These are phyloP conservation scores for Leucoagaricus sp. DNA, from an alignment of 1,284 basidiomycete genomes.

Conservation along the genomic window DNA sequence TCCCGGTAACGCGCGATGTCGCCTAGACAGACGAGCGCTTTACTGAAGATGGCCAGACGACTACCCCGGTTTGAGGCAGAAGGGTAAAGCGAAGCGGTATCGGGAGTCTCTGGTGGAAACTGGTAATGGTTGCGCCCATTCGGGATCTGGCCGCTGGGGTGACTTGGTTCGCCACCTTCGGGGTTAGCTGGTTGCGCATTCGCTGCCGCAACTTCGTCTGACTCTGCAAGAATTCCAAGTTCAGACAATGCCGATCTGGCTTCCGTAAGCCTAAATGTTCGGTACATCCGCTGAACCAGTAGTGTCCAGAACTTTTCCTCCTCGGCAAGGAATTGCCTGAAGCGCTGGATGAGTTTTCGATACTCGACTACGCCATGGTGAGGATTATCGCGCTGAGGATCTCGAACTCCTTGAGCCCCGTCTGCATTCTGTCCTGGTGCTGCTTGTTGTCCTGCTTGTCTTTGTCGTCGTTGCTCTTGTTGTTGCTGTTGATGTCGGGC, in stretches of 20 bases:
- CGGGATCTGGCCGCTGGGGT: conserved; percentile 16
- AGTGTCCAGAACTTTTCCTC: conserved; percentile 90
- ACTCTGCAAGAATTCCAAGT: conserved; percentile 51
- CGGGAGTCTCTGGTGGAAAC: conserved; percentile 39
- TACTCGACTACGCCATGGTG: conserved; percentile 66
- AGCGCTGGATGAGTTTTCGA: conserved; percentile 84
- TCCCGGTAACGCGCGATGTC: conserved; percentile 95
- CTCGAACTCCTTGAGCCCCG: too few species aligned
- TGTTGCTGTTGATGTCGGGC: conserved; percentile 44
- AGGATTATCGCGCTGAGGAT: conserved; percentile 1
- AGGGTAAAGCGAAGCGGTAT: conserved; percentile 29
- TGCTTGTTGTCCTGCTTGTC: conserved; percentile 20
- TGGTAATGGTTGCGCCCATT: conserved; percentile 44
- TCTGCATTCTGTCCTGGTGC: conserved; percentile 20
- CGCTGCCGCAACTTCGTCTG: conserved; percentile 31
- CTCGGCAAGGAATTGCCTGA: conserved; percentile 81
- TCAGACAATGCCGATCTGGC: conserved; percentile 54
- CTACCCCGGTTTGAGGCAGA: conserved; percentile 51
- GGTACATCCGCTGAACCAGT: conserved; percentile 71
- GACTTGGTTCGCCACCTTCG: conserved; percentile 23
- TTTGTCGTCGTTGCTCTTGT: conserved; percentile 27
- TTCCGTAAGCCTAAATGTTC: conserved; percentile 66
- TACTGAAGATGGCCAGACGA: conserved; percentile 76
- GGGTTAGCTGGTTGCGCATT: conserved; percentile 19
- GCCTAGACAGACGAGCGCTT: conserved; percentile 89